Percentiles rank a stretch among this genome's conserved stretches.
Conservation (phyloP, 164 flowering plant species). For the Brasenia schreberi region DNA sequence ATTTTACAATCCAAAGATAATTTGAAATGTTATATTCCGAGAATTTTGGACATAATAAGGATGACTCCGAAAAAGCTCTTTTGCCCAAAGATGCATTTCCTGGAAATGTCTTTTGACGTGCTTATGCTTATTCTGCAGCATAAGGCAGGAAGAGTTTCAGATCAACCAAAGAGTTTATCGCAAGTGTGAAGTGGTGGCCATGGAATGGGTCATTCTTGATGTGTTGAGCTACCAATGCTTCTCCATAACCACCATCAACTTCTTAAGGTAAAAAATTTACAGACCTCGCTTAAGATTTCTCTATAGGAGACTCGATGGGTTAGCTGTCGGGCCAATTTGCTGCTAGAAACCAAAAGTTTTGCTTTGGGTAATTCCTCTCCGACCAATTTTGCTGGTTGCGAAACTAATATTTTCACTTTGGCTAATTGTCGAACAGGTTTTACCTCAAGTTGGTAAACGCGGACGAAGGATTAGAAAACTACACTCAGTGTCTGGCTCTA, state of each 20-base stretch:
- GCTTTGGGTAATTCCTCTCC: too few species aligned
- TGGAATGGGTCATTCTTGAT: slow-evolving; percentile 96
- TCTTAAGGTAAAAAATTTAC: slow-evolving; percentile 44
- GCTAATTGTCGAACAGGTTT: slow-evolving; percentile 33
- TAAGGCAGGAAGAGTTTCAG: slow-evolving; percentile 35
- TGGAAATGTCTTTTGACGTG: too few species aligned
- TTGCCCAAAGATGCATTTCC: too few species aligned
- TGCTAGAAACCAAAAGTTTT: too few species aligned
- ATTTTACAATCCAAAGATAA: too few species aligned
- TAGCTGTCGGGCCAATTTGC: too few species aligned
- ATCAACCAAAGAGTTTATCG: slow-evolving; percentile 39
- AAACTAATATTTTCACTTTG: too few species aligned
- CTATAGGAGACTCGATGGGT: too few species aligned
- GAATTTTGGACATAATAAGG: too few species aligned
- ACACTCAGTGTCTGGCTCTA: slow-evolving; percentile 47
- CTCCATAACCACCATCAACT: slow-evolving; percentile 65
- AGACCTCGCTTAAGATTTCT: neutral
- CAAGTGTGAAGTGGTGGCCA: slow-evolving; percentile 82
- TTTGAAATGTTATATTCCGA: too few species aligned
- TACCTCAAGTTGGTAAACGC: slow-evolving; percentile 74
- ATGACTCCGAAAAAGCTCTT: too few species aligned
- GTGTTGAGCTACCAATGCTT: slow-evolving; percentile 70
- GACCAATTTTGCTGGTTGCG: too few species aligned
- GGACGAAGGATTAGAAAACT: slow-evolving; percentile 36
- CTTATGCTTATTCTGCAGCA: slow-evolving; percentile 22